A percentile compares a stretch with the other conserved stretches of the same genome.
Evolutionary conservation across 208 protist genomes (phyloP).

Genomic region (Leishmania amazonensis): DNA sequence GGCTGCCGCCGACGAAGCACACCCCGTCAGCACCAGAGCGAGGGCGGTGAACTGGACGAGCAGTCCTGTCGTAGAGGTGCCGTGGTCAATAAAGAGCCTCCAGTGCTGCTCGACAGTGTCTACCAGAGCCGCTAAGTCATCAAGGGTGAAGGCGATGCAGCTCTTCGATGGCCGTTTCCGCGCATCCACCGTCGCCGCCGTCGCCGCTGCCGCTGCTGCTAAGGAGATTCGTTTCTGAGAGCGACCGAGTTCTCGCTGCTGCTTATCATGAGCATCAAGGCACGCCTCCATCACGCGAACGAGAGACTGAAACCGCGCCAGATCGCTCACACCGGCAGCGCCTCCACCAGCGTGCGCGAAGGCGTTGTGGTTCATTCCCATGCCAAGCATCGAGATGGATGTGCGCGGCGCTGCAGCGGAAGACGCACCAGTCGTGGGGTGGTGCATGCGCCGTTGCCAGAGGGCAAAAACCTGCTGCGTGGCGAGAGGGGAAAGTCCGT

Average conservation of each 20-base stretch:
- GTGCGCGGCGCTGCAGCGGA: not conserved
- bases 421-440: not conserved
- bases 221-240: not conserved
- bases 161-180: not conserved
- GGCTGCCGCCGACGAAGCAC: slow-evolving; percentile 15
- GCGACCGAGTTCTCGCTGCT: not conserved
- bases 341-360: slow-evolving; percentile 6
- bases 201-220: not conserved
- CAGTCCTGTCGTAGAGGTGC: slow-evolving; percentile 37
- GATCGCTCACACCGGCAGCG: slow-evolving; percentile 10
- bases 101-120: slow-evolving; percentile 45
- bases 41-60: slow-evolving; percentile 57
- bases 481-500: slow-evolving; percentile 40
- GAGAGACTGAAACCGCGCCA: slow-evolving; percentile 40
- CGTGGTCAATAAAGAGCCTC: slow-evolving; percentile 30
- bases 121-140: slow-evolving; percentile 46
- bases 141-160: slow-evolving; percentile 30
- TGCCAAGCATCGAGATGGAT: slow-evolving; percentile 15
- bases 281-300: slow-evolving; percentile 71
- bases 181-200: not conserved
- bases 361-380: not conserved
- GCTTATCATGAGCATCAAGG: slow-evolving; percentile 37
- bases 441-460: slow-evolving; percentile 23
- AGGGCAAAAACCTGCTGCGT: slow-evolving; percentile 28
- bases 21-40: slow-evolving; percentile 28